phyloP scores from a whole-genome alignment of 306 rosid genomes.

The Vigna mungo region DNA sequence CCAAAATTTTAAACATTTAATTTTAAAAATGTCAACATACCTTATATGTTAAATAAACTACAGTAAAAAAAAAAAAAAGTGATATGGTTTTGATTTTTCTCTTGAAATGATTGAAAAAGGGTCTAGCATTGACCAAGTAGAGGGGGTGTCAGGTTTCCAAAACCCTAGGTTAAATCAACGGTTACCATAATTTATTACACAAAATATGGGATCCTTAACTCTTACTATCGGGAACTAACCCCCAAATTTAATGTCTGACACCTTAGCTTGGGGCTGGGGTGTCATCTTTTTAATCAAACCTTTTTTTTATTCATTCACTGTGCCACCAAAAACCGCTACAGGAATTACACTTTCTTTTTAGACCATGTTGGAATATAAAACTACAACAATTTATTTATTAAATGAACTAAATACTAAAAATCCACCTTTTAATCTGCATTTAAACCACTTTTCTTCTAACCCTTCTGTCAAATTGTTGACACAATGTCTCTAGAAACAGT shows the following conservation, averaged over 20 bases:
- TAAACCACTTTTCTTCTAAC: neutral
- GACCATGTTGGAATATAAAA: neutral
- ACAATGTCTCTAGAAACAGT: constrained; percentile 38
- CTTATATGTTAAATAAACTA: neutral
- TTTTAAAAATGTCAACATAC: neutral
- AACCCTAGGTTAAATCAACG: constrained; percentile 61
- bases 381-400: too few relatives aligned
- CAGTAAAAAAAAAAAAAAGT: neutral
- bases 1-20: too few relatives aligned
- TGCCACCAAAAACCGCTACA: constrained; percentile 39
- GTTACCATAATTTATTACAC: constrained; percentile 37
- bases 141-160: constrained; percentile 44
- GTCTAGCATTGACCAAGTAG: constrained; percentile 44
- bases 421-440: too few relatives aligned
- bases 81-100: neutral
- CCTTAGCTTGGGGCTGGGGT: constrained; percentile 39
- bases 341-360: constrained; percentile 47
- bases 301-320: constrained; percentile 19
- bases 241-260: constrained; percentile 51
- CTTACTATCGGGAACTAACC: constrained; percentile 48
- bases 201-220: constrained; percentile 46
- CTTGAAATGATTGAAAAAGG: constrained; percentile 28
- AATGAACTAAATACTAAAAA: too few relatives aligned
- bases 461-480: constrained; percentile 37
- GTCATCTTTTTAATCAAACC: constrained; percentile 27